Conservation (phyloP, 805 yeast species). For the Pichia sporocuriosa region DNA sequence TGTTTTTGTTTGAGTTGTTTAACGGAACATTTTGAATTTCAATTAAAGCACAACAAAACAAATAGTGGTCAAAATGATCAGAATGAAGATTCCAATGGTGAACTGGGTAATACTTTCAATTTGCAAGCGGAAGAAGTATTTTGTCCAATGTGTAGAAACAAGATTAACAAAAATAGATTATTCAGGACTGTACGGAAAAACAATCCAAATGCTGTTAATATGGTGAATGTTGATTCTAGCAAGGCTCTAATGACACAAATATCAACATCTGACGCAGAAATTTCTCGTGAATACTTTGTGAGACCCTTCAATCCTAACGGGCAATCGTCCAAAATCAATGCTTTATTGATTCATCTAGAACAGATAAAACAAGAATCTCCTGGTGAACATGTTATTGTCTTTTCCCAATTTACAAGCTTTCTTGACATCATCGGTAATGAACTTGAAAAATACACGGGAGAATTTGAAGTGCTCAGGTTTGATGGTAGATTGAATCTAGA, state of each 20-base stretch:
- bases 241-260: slow-evolving; percentile 9
- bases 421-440: slow-evolving; percentile 68
- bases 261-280: neutral
- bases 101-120: neutral
- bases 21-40: slow-evolving; percentile 67
- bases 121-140: slow-evolving; percentile 36
- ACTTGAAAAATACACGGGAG: slow-evolving; percentile 37
- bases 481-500: slow-evolving; percentile 73
- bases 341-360: slow-evolving; percentile 54
- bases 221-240: slow-evolving; percentile 1
- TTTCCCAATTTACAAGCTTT: slow-evolving; percentile 84
- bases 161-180: slow-evolving; percentile 43
- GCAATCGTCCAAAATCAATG: slow-evolving; percentile 67
- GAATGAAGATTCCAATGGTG: neutral
- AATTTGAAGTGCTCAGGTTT: slow-evolving; percentile 57
- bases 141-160: slow-evolving; percentile 74
- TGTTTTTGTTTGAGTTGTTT: slow-evolving; percentile 69
- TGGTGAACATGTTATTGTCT: slow-evolving; percentile 74
- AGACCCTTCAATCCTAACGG: slow-evolving; percentile 43
- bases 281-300: slow-evolving; percentile 22
- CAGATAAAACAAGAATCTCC: slow-evolving; percentile 47
- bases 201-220: slow-evolving; percentile 4
- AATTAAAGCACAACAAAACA: slow-evolving; percentile 21
- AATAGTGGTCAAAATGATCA: neutral
- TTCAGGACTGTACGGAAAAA: slow-evolving; percentile 31